A percentile compares a stretch with the other conserved stretches of the same genome.
Evolutionary conservation across 345 rosid species (phyloP).

Genomic region (Eutrema japonicum): DNA sequence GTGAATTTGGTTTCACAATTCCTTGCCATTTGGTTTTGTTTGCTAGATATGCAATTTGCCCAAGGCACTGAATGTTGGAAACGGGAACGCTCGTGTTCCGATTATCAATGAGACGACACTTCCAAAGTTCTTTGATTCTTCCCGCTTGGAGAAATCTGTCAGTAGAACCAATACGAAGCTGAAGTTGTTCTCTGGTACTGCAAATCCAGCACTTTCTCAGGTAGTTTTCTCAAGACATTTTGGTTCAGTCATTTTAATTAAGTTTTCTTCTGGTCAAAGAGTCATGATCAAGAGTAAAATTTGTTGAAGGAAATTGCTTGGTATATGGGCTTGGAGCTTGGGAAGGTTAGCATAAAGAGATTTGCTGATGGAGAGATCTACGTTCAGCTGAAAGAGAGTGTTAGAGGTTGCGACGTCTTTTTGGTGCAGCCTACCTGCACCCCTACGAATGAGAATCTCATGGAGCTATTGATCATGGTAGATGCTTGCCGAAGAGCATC

Average conservation of each 20-base stretch:
- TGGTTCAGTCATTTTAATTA: background rate
- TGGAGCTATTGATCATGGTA: slow-evolving; percentile 91
- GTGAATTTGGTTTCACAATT: background rate
- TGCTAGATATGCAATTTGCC: slow-evolving; percentile 58
- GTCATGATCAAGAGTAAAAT: background rate
- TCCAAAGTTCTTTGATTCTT: slow-evolving; percentile 62
- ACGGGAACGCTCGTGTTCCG: slow-evolving; percentile 57
- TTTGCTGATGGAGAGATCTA: slow-evolving; percentile 98
- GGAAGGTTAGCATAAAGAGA: slow-evolving; percentile 83
- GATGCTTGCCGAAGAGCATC: slow-evolving; percentile 99
- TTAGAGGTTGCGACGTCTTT: slow-evolving; percentile 93
- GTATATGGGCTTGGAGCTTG: slow-evolving; percentile 95
- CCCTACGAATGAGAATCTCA: slow-evolving; percentile 96
- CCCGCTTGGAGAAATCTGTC: slow-evolving; percentile 54
- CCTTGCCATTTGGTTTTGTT: background rate
- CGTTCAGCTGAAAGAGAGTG: slow-evolving; percentile 95
- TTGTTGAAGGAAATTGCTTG: slow-evolving; percentile 85
- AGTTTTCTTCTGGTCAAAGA: background rate
- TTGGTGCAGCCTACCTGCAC: slow-evolving; percentile 96
- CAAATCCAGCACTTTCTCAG: slow-evolving; percentile 73
- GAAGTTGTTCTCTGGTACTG: slow-evolving; percentile 73
- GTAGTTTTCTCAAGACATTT: slow-evolving; percentile 36
- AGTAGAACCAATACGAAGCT: slow-evolving; percentile 50
- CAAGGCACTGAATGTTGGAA: slow-evolving; percentile 46
- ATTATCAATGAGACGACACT: slow-evolving; percentile 54